Evolutionary conservation across 768 basidiomycete genomes (phyloP), one percentile per base, ranked within the genome.

Genomic region (Panellus pusillus): DNA sequence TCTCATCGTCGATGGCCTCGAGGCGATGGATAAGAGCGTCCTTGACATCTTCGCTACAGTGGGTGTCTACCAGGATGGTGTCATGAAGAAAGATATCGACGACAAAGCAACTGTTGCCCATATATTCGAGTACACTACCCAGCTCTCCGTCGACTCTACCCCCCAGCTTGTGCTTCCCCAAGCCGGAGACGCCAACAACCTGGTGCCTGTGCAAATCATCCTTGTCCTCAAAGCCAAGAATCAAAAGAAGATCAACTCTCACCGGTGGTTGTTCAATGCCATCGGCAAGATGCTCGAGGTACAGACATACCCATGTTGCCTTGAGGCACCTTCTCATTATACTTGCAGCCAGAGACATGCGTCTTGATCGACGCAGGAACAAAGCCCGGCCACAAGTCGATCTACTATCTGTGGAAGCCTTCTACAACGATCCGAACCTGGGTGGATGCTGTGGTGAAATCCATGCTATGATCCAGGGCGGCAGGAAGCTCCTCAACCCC

Each of bases 41-140:
- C 75, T 96, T 50, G 93, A 95, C 74, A 64, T 95, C 61, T 76
- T 96, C 38, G 91, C 92, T 6, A 95, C 93, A 6, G 79, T 95
- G 24, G 93, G 93, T 28, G 89, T 93, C 6, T 96, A 96, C 65
- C 93, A 96, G 70, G 93, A 96, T 66, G 93, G 92, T 66, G 79
- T 96, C 57, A 93, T 95, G 89, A 94, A 94, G 74, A 95, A 93
- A 70, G 83, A 91, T 58, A 79, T 92, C 39, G 89, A 97, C 67
- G 86, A 82, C 54, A 93, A 96, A 69, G 82, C 92, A 56, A 92
- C 88, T 11, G 87, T 92, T 36, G 96, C 90, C 14, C 95, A 98
- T 66, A 92, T 98, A 55, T 98, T 98, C 65, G 94, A 97, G 91
- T 99, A 98, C 70, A 98, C 96, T 1, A 98, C 95, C 0, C 93